These are phyloP conservation scores for Fusarium mangiferae DNA, from an alignment of 2,329 filamentous ascomycete genomes.

Conservation along the genomic window DNA sequence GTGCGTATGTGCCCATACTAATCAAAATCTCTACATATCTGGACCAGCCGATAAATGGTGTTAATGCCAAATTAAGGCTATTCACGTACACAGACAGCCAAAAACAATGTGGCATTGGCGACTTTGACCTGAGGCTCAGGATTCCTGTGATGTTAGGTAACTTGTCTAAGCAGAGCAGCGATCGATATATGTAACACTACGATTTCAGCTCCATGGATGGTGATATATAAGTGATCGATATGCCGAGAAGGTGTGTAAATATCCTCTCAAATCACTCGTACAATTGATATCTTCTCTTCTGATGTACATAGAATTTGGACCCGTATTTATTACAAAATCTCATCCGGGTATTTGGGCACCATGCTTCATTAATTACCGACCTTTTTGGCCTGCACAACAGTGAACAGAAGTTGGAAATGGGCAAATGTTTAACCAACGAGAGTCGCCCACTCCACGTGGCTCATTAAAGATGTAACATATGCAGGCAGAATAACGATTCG, in stretches of 20 bases:
- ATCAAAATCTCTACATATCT: not conserved
- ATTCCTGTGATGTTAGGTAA: not conserved
- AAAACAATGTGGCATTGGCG: not conserved
- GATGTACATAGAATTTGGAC: not conserved
- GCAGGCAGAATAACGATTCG: not conserved
- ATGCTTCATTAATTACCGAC: slow-evolving; percentile 5
- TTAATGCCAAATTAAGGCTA: not conserved
- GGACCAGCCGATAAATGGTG: not conserved
- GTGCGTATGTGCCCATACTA: not conserved
- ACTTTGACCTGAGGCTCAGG: not conserved
- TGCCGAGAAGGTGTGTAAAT: not conserved
- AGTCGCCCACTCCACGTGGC: slow-evolving; percentile 19
- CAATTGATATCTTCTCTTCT: not conserved
- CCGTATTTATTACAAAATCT: not conserved
- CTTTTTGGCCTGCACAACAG: slow-evolving; percentile 9
- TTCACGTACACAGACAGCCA: not conserved
- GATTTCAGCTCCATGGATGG: not conserved
- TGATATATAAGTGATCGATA: not conserved
- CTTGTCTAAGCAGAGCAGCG: not conserved
- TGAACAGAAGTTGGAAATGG: slow-evolving; percentile 1
- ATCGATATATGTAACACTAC: not conserved
- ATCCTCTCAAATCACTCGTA: not conserved
- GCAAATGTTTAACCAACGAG: slow-evolving; percentile 29
- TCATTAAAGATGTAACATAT: not conserved
- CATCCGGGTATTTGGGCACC: not conserved